Evolutionary conservation across 176 grass and related monocot genomes (phyloP).

Genomic region (Carex pumila): DNA sequence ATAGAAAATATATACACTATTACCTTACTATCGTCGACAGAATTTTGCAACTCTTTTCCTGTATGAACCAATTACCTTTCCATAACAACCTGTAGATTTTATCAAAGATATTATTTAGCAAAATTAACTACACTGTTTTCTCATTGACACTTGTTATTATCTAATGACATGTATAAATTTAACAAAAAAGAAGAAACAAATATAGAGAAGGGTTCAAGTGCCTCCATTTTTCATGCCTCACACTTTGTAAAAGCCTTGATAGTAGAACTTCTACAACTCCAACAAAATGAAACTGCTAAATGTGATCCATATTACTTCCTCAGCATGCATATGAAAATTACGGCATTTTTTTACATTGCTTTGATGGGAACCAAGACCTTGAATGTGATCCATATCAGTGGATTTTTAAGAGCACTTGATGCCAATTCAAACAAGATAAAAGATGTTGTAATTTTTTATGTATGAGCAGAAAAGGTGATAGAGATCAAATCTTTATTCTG

Average conservation of each 20-base stretch:
- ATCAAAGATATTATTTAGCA: neutral
- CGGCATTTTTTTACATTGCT: neutral
- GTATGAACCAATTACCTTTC: constrained; percentile 87
- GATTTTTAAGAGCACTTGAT: neutral
- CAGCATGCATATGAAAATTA: neutral
- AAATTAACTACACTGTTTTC: neutral
- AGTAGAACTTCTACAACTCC: neutral
- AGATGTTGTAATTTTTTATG: neutral
- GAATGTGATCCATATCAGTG: neutral
- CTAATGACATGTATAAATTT: constrained; percentile 26
- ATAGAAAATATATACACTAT: neutral
- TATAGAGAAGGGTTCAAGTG: neutral
- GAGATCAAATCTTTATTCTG: neutral
- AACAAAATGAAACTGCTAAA: neutral
- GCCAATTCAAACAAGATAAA: neutral
- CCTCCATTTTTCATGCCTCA: too few relatives aligned
- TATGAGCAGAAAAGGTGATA: neutral
- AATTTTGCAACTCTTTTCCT: constrained; percentile 92
- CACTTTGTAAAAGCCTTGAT: neutral
- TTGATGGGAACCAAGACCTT: neutral
- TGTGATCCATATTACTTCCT: neutral
- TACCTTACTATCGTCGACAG: constrained; percentile 78
- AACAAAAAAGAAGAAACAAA: neutral
- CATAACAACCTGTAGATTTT: constrained; percentile 60
- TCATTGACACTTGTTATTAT: neutral